Percentiles rank a stretch among this genome's conserved stretches.
These are phyloP conservation scores for Cardiospermum halicacabum DNA, from an alignment of 345 rosid species.

Conservation along the genomic window DNA sequence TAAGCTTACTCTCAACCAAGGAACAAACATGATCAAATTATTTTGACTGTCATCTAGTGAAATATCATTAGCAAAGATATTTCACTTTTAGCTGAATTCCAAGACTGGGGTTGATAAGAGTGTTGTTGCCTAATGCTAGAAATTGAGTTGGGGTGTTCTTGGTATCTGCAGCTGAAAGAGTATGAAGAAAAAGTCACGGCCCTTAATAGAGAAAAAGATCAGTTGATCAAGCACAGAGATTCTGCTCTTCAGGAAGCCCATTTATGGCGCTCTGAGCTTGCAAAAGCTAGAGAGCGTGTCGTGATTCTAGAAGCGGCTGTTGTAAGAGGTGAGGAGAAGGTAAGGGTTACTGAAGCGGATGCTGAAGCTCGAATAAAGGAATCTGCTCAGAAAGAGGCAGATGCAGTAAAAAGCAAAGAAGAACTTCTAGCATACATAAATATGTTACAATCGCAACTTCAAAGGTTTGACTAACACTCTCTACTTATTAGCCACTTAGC, in stretches of 20 bases:
- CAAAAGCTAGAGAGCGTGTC: slow-evolving; percentile 88
- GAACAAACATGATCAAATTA: neutral
- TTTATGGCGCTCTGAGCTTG: slow-evolving; percentile 96
- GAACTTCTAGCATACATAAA: slow-evolving; percentile 86
- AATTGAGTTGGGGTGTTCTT: slow-evolving; percentile 3
- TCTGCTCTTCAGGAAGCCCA: slow-evolving; percentile 84
- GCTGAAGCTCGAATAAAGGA: slow-evolving; percentile 80
- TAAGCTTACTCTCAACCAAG: neutral
- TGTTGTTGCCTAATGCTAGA: too few relatives aligned
- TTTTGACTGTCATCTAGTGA: neutral
- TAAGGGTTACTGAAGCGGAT: slow-evolving; percentile 68
- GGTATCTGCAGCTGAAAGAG: slow-evolving; percentile 58
- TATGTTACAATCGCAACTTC: slow-evolving; percentile 74
- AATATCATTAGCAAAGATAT: slow-evolving; percentile 1
- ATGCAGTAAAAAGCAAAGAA: slow-evolving; percentile 74
- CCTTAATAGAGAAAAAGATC: slow-evolving; percentile 71
- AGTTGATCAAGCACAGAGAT: slow-evolving; percentile 73
- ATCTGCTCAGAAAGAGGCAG: slow-evolving; percentile 64
- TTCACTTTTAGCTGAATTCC: neutral
- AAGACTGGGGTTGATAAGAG: neutral
- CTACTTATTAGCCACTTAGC: neutral
- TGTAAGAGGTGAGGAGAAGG: slow-evolving; percentile 90
- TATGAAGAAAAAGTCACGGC: slow-evolving; percentile 53
- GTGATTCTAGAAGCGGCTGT: slow-evolving; percentile 92
- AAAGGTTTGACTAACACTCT: slow-evolving; percentile 51